A percentile compares a stretch with the other conserved stretches of the same genome.
These are phyloP conservation scores for Septoria petroselini DNA, from an alignment of 2,329 filamentous ascomycete species.

Conservation along the genomic window DNA sequence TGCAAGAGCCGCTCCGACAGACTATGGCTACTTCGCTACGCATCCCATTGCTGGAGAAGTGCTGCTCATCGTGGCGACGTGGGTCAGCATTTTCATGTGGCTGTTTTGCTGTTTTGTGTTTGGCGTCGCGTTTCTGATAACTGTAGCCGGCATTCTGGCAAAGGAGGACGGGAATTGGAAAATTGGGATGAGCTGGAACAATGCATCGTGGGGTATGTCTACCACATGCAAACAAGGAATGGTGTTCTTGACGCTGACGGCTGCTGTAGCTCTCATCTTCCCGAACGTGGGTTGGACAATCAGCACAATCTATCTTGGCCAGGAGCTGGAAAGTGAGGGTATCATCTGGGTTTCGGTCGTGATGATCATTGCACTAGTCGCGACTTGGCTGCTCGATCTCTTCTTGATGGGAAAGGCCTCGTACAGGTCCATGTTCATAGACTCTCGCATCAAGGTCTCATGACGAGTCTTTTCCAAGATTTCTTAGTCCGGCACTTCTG, in stretches of 20 bases:
- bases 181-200: slow-evolving; percentile 18
- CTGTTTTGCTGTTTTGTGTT: slow-evolving; percentile 50
- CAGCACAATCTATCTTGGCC: slow-evolving; percentile 57
- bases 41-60: slow-evolving; percentile 28
- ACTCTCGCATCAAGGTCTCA: slow-evolving; percentile 23
- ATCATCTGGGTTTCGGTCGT: slow-evolving; percentile 55
- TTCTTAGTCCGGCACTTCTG: too few relatives aligned
- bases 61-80: slow-evolving; percentile 29
- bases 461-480: too few relatives aligned
- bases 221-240: background rate
- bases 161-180: slow-evolving; percentile 20
- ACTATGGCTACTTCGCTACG: slow-evolving; percentile 29
- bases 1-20: slow-evolving; percentile 23
- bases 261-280: slow-evolving; percentile 54
- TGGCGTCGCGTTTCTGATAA: slow-evolving; percentile 22
- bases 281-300: slow-evolving; percentile 64
- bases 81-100: slow-evolving; percentile 48
- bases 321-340: slow-evolving; percentile 49
- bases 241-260: slow-evolving; percentile 46
- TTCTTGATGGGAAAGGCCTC: slow-evolving; percentile 52
- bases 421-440: slow-evolving; percentile 33
- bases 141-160: slow-evolving; percentile 14
- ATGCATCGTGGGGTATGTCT: slow-evolving; percentile 21
- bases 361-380: slow-evolving; percentile 56
- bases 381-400: slow-evolving; percentile 54